Evolutionary conservation across 495 filamentous ascomycete genomes (phyloP).

Genomic region (Neurospora tetrasperma): DNA sequence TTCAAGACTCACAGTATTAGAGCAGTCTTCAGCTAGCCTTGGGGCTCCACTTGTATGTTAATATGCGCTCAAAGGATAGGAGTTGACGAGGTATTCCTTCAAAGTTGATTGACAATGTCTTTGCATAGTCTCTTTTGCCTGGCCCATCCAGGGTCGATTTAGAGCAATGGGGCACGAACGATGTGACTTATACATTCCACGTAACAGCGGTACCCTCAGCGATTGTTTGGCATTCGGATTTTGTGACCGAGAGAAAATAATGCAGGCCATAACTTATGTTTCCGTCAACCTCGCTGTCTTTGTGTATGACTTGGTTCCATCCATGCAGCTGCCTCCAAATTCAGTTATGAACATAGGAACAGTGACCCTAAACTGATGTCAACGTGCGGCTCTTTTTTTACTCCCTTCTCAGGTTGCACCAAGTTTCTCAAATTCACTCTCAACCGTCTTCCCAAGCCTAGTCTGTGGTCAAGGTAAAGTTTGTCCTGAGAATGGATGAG

Average conservation of each 20-base stretch:
- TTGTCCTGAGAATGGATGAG: too few relatives aligned
- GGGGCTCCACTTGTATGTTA: background rate
- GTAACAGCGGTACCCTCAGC: background rate
- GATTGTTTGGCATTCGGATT: background rate
- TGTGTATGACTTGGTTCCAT: background rate
- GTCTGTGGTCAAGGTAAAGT: too few relatives aligned
- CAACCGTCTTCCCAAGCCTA: conserved; percentile 7
- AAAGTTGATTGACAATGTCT: background rate
- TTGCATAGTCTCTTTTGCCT: background rate
- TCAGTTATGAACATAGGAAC: background rate
- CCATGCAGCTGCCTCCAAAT: background rate
- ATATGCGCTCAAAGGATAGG: background rate
- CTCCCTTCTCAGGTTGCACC: background rate
- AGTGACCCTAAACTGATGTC: background rate
- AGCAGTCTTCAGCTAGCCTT: background rate
- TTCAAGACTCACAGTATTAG: background rate
- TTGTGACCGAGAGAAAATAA: background rate
- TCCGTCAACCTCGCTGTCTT: background rate
- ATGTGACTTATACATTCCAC: background rate
- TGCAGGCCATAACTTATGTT: background rate
- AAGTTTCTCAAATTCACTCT: background rate
- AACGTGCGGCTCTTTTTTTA: background rate
- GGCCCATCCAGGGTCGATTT: background rate
- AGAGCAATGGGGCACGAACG: background rate
- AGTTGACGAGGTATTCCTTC: background rate